A percentile compares a stretch with the other conserved stretches of the same genome.
These are phyloP conservation scores for Gautieria morchelliformis DNA, from an alignment of 768 basidiomycete species.

Conservation along the genomic window DNA sequence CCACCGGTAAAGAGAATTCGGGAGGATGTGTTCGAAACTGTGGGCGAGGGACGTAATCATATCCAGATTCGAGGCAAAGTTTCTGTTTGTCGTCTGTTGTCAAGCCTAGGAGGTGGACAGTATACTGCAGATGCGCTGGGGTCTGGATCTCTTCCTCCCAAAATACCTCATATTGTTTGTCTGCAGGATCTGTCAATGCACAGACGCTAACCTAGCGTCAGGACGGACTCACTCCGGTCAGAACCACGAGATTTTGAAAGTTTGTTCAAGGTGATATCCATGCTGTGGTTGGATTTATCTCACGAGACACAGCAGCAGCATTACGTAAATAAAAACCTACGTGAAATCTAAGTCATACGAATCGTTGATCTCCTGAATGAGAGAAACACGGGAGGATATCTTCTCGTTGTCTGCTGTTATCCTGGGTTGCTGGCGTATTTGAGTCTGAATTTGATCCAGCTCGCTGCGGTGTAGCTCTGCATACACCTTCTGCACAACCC, in stretches of 20 bases:
- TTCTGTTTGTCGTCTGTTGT: conserved; percentile 27
- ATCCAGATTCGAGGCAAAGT: conserved; percentile 21
- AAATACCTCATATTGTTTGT: neutral
- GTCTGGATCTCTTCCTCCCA: neutral
- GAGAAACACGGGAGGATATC: neutral
- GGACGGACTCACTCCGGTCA: neutral
- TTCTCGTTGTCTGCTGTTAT: neutral
- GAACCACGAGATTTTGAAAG: neutral
- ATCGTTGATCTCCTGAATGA: neutral
- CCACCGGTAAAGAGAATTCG: conserved; percentile 19
- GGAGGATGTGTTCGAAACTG: conserved; percentile 4
- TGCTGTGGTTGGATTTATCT: neutral
- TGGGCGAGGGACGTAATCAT: conserved; percentile 23
- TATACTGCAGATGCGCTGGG: conserved; percentile 18
- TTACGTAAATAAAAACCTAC: neutral
- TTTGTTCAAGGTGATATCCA: neutral
- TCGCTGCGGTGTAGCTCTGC: neutral
- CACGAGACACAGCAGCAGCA: neutral
- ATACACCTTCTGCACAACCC: neutral
- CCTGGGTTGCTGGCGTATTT: neutral
- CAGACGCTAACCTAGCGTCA: neutral
- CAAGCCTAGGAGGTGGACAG: conserved; percentile 23
- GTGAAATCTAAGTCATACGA: neutral
- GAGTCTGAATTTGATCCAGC: neutral
- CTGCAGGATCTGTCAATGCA: too few species aligned